Evolutionary conservation across 306 rosid genomes (phyloP).

Genomic region (Castanospermum australe): DNA sequence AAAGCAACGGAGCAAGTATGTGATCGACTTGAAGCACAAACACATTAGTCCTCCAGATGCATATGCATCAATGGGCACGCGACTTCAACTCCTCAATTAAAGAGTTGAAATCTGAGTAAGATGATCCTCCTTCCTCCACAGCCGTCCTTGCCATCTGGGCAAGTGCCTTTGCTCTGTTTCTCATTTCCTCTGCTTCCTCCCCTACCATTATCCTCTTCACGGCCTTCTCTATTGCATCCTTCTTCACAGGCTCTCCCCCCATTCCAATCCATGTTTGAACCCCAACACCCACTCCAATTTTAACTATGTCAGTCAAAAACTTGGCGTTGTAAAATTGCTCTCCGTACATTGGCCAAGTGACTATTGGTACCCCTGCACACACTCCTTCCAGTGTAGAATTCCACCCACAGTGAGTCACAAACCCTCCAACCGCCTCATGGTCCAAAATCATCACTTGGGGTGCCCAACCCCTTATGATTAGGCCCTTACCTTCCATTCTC

Average conservation of each 20-base stretch:
- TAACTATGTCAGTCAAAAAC: conserved; percentile 29
- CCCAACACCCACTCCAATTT: conserved; percentile 43
- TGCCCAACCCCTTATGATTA: conserved; percentile 55
- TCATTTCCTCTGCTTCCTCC: conserved; percentile 48
- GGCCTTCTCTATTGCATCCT: conserved; percentile 34
- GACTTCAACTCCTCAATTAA: conserved; percentile 37
- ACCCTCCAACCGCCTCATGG: conserved; percentile 36
- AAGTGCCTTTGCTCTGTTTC: conserved; percentile 40
- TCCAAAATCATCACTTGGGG: conserved; percentile 47
- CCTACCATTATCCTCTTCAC: conserved; percentile 36
- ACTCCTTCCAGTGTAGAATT: conserved; percentile 43
- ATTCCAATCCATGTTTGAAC: conserved; percentile 24
- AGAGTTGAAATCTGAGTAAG: conserved; percentile 26
- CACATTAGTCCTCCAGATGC: too few relatives aligned
- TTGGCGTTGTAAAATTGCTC: conserved; percentile 49
- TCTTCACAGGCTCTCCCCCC: conserved; percentile 30
- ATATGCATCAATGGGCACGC: neutral
- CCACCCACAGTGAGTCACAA: conserved; percentile 59
- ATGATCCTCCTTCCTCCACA: conserved; percentile 52
- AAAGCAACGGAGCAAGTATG: too few relatives aligned
- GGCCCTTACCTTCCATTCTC: conserved; percentile 28
- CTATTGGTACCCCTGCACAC: conserved; percentile 42
- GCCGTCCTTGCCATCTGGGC: conserved; percentile 36
- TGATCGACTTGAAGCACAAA: neutral
- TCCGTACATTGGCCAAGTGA: conserved; percentile 43